Base-by-base conservation (phyloP, 257 asterid genomes). In the Osmanthus fragrans region DNA sequence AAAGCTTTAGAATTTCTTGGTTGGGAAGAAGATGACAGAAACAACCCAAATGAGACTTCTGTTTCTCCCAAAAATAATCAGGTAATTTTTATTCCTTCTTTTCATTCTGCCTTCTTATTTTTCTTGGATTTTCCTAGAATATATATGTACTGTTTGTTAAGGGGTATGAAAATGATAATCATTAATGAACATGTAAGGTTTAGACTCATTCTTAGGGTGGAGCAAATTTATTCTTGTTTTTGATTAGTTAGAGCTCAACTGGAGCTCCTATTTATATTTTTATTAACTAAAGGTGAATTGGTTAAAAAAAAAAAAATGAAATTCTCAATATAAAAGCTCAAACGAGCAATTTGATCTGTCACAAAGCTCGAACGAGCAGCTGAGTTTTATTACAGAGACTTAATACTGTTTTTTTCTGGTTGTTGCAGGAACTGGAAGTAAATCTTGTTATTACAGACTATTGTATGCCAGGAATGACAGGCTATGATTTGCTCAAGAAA, bases 391-490 rank as follows among this genome's bases (percentile, higher is more conserved):
- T 19, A 56, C 63, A 51, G 16, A 51, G 63, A 51, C 63, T 51
- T 10, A 6, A 8, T 51, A 51, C 23, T 37, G n/a, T 3, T 54
- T 6, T 60, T 65, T 60, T 19, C 21, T 75, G 58, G 19, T 54
- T 75, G 7, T 67, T 51, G 9, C 84, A 89, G 93, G 90, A 77
- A 23, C 78, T 78, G 77, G 89, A 86, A 68, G 88, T 87, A 2
- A 82, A 85, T 72, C 87, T 89, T 66, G 87, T 89, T 7, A 89
- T 89, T 25, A 89, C 93, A 69, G 93, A 87, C 82, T 88, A 88
- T 36, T 89, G 93, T 34, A 89, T 89, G 91, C 93, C 93, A 60
- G 93, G 84, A 49, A 89, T 89, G 91, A 83, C 93, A 39, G 93
- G 93, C 33, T 87, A 87, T 79, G 93, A 89, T 82, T 77, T 89